Conservation (phyloP, 306 rosid species). For the Gynostemma pentaphyllum region DNA sequence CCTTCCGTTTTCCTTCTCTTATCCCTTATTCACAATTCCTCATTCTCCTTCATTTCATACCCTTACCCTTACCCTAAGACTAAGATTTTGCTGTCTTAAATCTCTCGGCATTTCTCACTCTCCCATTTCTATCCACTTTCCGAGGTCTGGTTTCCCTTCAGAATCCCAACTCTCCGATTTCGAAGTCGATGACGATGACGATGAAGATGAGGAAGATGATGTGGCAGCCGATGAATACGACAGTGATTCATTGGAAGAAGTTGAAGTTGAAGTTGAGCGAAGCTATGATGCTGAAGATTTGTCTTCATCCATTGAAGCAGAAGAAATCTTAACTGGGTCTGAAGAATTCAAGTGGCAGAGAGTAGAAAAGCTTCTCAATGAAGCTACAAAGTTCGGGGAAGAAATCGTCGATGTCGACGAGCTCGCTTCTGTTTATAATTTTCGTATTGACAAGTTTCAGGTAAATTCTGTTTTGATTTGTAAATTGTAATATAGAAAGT, state of each 20-base stretch:
- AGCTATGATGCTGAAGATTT: slow-evolving; percentile 41
- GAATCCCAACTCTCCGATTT: slow-evolving; percentile 38
- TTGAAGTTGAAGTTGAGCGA: slow-evolving; percentile 32
- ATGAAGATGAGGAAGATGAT: slow-evolving; percentile 35
- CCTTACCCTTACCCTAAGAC: slow-evolving; percentile 14
- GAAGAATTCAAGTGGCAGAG: slow-evolving; percentile 81
- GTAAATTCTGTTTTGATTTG: slow-evolving; percentile 17
- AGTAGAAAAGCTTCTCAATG: slow-evolving; percentile 62
- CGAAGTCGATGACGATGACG: slow-evolving; percentile 32
- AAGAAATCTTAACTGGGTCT: slow-evolving; percentile 9
- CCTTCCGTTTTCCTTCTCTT: slow-evolving; percentile 1
- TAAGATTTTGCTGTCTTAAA: slow-evolving; percentile 24
- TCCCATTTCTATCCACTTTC: slow-evolving; percentile 28
- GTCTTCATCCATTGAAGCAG: slow-evolving; percentile 10
- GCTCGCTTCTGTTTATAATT: slow-evolving; percentile 65
- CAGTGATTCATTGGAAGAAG: slow-evolving; percentile 30
- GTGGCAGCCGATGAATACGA: slow-evolving; percentile 74
- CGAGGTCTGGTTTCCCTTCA: slow-evolving; percentile 28
- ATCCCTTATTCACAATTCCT: slow-evolving; percentile 2
- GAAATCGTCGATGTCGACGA: slow-evolving; percentile 65
- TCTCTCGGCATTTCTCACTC: slow-evolving; percentile 7
- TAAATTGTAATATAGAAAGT: neutral
- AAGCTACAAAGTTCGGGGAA: slow-evolving; percentile 66
- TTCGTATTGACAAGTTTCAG: slow-evolving; percentile 93
- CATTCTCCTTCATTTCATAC: slow-evolving; percentile 17